Conservation (phyloP, 139 green algal genomes). For the Closterium sp. region DNA sequence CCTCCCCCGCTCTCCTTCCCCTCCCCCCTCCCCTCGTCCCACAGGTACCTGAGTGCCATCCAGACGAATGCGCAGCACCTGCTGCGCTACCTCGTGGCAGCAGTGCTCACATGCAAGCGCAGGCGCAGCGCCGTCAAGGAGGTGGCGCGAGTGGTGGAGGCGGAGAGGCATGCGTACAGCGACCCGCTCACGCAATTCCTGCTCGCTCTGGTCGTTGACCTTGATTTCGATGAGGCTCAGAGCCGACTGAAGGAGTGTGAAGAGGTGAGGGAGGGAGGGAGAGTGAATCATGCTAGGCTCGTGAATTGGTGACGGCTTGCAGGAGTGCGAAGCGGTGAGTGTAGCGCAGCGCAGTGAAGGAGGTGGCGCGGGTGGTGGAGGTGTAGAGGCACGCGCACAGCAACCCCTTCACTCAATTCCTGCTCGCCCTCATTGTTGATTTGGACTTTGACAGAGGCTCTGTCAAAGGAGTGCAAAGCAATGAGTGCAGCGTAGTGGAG, state of each 20-base stretch:
- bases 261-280: conserved; percentile 56
- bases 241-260: conserved; percentile 87
- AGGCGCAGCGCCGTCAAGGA: conserved; percentile 84
- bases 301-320: too few species aligned
- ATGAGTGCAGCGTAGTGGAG: too few species aligned
- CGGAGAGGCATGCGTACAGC: conserved; percentile 61
- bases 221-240: conserved; percentile 97
- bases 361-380: conserved; percentile 74
- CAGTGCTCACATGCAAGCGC: conserved; percentile 90
- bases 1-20: not conserved
- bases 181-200: conserved; percentile 91
- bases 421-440: conserved; percentile 86
- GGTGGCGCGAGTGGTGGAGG: conserved; percentile 69
- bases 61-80: conserved; percentile 89
- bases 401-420: conserved; percentile 88
- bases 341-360: conserved; percentile 59
- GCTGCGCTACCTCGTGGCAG: conserved; percentile 87
- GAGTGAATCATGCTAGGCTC: too few species aligned
- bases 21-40: not conserved
- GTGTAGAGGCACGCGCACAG: conserved; percentile 61
- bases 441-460: conserved; percentile 97
- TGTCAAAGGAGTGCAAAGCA: conserved; percentile 85
- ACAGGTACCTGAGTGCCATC: conserved; percentile 76
- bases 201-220: conserved; percentile 85
- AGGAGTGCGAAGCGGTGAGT: too few species aligned